Evolutionary conservation across 2,329 filamentous ascomycete genomes (phyloP), one percentile per base, ranked within the genome.

Genomic region (Botrytis porri): DNA sequence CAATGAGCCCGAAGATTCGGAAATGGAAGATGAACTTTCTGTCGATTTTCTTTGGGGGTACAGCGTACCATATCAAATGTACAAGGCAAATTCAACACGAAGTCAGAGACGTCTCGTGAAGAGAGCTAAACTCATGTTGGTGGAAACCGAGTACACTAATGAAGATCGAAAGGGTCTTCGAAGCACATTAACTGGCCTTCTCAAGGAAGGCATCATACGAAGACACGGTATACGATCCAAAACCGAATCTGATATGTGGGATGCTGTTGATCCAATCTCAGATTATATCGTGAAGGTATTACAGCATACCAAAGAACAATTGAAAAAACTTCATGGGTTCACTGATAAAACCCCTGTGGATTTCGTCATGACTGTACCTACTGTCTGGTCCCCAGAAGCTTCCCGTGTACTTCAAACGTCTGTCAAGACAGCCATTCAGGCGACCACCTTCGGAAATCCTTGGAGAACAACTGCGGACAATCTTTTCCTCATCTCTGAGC

Each of bases 401-500:
- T 72, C 71, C 1, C 69, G 75, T 9, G 61, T 74, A 25, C 67
- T 73, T 48, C 74, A 73, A 37, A 62, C 64, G 45, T 71, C 75
- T 9, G 71, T 76, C 37, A 73, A 70, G 43, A 39, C 62, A 48
- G 74, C 75, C 0, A 73, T 75, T 25, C 59, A 64, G 35, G 66
- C 66, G 10, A 72, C 73, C 3, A 41, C 51, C 1, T 74, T 77
- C 45, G 75, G 77, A 7, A 67, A 60, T 1, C 48, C 75, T 22
- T 64, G 57, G 5, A 41, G 73, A 20, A 67, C 71, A 4, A 75
- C 71, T 43, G 57, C 80, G n/a, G 76, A 80, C 29, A 78, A 79
- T 35, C 66, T 81, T 3, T 81, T 80, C 51, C 76, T 81, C 25
- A 76, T 80, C 9, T 76, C 76, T 14, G 80, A 81, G 60, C 79